A percentile compares a stretch with the other conserved stretches of the same genome.
These are phyloP conservation scores for Aspergillus phoenicis DNA, from an alignment of 2,329 filamentous ascomycete genomes.

Conservation along the genomic window DNA sequence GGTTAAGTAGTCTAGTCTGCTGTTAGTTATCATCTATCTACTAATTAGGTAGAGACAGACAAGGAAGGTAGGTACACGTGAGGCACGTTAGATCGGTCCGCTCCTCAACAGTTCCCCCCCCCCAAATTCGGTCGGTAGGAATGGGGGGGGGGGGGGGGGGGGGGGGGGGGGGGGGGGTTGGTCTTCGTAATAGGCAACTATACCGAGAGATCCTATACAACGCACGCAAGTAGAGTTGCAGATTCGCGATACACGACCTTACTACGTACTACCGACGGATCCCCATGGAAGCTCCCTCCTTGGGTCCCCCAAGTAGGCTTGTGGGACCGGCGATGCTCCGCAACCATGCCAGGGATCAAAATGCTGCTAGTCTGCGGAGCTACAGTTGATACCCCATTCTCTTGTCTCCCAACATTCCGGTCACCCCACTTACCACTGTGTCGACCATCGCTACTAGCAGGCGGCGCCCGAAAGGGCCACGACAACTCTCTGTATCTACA, in stretches of 20 bases:
- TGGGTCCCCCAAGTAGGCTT: neutral
- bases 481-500: neutral
- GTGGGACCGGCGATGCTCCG: conserved; percentile 22
- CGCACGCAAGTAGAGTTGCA: neutral
- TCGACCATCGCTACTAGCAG: neutral
- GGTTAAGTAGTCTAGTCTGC: too few relatives aligned
- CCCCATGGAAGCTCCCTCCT: neutral
- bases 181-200: neutral
- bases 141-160: neutral
- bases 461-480: neutral
- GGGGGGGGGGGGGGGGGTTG: neutral
- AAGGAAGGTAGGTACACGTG: neutral
- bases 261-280: neutral
- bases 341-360: conserved; percentile 1
- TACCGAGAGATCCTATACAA: neutral
- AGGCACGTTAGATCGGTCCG: neutral
- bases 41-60: neutral
- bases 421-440: neutral
- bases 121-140: neutral
- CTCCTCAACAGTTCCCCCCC: neutral
- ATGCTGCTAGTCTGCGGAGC: too few relatives aligned
- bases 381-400: too few relatives aligned
- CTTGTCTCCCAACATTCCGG: neutral
- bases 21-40: neutral
- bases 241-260: neutral